These are phyloP conservation scores for Benincasa hispida DNA, from an alignment of 306 rosid genomes.

Conservation along the genomic window DNA sequence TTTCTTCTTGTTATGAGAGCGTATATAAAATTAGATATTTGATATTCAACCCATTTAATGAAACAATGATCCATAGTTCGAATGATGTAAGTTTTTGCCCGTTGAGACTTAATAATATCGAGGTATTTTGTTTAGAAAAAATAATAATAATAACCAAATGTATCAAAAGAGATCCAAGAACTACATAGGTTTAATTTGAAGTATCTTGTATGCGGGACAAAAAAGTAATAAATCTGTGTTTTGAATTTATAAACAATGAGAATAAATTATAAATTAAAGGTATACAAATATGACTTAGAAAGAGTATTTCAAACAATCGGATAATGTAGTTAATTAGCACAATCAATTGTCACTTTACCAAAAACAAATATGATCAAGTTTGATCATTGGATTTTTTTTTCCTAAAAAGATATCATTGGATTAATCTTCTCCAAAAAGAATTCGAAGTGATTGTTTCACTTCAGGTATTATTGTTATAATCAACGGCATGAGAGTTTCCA, in stretches of 20 bases:
- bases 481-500: neutral
- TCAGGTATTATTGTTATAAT: neutral
- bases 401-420: neutral
- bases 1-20: too few species aligned
- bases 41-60: too few species aligned
- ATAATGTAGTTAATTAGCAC: neutral
- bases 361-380: neutral
- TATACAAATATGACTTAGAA: neutral
- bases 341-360: neutral
- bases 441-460: neutral
- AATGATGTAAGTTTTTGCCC: too few species aligned
- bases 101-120: too few species aligned
- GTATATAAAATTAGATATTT: too few species aligned
- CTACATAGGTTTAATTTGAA: too few species aligned
- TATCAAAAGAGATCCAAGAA: too few species aligned
- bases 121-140: too few species aligned
- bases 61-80: too few species aligned
- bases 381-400: neutral
- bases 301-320: neutral
- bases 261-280: neutral
- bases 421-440: neutral
- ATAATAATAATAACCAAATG: too few species aligned
- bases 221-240: neutral
- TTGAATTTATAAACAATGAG: neutral
- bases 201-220: too few species aligned